phyloP scores from a whole-genome alignment of 495 filamentous ascomycete species.

The Parathielavia hyrcaniae region DNA sequence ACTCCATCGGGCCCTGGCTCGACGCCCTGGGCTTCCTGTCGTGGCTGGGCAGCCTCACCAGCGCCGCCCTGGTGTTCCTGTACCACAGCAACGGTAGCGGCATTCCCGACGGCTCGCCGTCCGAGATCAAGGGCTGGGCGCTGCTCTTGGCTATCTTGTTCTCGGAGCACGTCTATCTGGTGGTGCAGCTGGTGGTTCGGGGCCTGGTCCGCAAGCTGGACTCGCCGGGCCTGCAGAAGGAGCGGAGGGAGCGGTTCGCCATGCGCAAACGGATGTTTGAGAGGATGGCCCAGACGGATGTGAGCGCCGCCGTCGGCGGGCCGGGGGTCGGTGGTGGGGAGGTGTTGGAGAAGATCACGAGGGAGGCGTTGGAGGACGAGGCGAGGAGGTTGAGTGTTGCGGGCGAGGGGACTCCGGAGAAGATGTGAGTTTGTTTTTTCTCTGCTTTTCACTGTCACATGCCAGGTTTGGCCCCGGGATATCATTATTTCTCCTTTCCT shows the following conservation, averaged over 20 bases:
- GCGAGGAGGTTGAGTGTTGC: conserved; percentile 51
- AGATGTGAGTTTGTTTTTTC: conserved; percentile 35
- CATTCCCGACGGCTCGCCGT: conserved; percentile 49
- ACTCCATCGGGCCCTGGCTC: conserved; percentile 94
- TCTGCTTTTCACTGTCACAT: no score
- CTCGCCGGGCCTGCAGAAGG: conserved; percentile 66
- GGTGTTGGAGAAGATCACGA: conserved; percentile 49
- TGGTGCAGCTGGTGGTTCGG: conserved; percentile 62
- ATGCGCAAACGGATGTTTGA: conserved; percentile 58
- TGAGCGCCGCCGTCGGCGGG: conserved; percentile 34
- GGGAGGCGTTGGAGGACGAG: conserved; percentile 55
- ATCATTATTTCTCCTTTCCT: neutral
- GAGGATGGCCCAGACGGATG: conserved; percentile 41
- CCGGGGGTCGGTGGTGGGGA: conserved; percentile 52
- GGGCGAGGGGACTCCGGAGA: conserved; percentile 46
- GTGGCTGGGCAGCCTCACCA: conserved; percentile 86
- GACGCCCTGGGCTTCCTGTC: conserved; percentile 78
- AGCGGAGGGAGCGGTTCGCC: conserved; percentile 70
- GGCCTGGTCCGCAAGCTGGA: conserved; percentile 72
- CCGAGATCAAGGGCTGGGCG: conserved; percentile 69
- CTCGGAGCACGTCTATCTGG: conserved; percentile 79
- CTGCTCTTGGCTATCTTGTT: conserved; percentile 79
- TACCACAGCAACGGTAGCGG: conserved; percentile 59
- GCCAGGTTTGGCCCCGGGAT: no score
- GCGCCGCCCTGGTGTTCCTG: conserved; percentile 77